phyloP scores from a whole-genome alignment of 306 rosid genomes.

The Acacia melanoxylon region DNA sequence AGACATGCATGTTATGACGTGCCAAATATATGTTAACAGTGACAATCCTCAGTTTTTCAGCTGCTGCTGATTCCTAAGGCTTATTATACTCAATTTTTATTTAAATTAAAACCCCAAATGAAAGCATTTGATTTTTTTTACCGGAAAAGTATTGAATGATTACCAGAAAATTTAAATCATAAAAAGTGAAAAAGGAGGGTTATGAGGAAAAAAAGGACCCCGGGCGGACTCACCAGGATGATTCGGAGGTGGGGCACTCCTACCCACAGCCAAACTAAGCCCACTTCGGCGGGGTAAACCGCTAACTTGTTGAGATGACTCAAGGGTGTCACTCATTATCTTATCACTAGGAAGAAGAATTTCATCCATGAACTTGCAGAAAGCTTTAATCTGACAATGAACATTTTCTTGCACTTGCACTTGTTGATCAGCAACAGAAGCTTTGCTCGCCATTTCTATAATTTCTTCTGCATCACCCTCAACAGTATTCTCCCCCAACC shows the following conservation, averaged over 20 bases:
- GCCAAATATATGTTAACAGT: not conserved
- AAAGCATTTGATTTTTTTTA: not conserved
- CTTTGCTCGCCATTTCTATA: slow-evolving; percentile 69
- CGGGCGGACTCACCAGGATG: slow-evolving; percentile 46
- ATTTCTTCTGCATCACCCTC: slow-evolving; percentile 71
- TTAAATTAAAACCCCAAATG: slow-evolving; percentile 5
- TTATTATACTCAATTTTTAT: not conserved
- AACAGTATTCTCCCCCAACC: slow-evolving; percentile 63
- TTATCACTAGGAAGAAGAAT: slow-evolving; percentile 62
- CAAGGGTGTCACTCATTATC: slow-evolving; percentile 35
- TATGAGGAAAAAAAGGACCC: not conserved
- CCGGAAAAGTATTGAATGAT: not conserved
- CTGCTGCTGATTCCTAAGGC: slow-evolving; percentile 8
- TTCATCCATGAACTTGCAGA: slow-evolving; percentile 69
- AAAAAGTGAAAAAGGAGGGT: not conserved
- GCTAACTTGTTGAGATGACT: slow-evolving; percentile 41
- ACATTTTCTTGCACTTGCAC: slow-evolving; percentile 83
- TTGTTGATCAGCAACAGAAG: slow-evolving; percentile 72
- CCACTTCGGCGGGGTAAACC: slow-evolving; percentile 63
- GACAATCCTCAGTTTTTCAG: not conserved
- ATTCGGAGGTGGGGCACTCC: slow-evolving; percentile 33
- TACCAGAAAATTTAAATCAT: not conserved
- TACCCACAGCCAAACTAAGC: slow-evolving; percentile 80
- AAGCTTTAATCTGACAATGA: slow-evolving; percentile 61
- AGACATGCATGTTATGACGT: not conserved